Base-by-base conservation (phyloP, 768 basidiomycete genomes). In the Pholiota microspora region DNA sequence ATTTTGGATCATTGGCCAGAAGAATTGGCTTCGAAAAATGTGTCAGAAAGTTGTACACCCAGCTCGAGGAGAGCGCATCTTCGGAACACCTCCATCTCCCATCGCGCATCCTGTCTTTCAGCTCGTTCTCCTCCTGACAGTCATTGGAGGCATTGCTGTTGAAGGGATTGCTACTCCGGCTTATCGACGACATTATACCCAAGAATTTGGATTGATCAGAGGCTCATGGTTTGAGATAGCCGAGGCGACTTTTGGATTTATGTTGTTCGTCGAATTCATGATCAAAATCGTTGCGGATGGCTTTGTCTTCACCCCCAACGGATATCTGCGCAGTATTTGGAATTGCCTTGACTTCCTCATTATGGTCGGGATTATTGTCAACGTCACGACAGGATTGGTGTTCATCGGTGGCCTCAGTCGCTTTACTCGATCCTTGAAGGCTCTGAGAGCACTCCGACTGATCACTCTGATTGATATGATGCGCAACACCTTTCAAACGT, bases 281-380 rank as follows among this genome's bases (percentile, higher is more conserved):
- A 84, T 97, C 83, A 98, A 98, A 71, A 71, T 94, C 66, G 73
- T 93, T 45, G 96, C 96, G 1, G 96, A 98, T 64, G 96, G 96
- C 0, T 89, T 96, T 68, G 64, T 89, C 12, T 94, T 94, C 71
- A 86, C 90, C 0, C 94, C 94, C 0, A 94, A 94, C 62, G 93
- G 94, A 0, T 98, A 98, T 66, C 68, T 97, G 25, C 86, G 86
- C 24, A 91, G 89, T 57, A 86, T 94, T 7, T 98, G 94, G 94
- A 98, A 98, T 67, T 69, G 88, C 62, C 73, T 98, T 54, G 96
- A 98, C 71, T 86, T 95, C 61, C 67, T 92, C 65, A 88, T 98
- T 66, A 82, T 98, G 74, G 67, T 74, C 29, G 89, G 92, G 4
- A 69, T 96, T 27, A 69, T 94, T 23, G 77, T 88, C 64, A 94